Evolutionary conservation across 139 green algal genomes (phyloP), one percentile per base, ranked within the genome.

Genomic region (Monoraphidium neglectum): DNA sequence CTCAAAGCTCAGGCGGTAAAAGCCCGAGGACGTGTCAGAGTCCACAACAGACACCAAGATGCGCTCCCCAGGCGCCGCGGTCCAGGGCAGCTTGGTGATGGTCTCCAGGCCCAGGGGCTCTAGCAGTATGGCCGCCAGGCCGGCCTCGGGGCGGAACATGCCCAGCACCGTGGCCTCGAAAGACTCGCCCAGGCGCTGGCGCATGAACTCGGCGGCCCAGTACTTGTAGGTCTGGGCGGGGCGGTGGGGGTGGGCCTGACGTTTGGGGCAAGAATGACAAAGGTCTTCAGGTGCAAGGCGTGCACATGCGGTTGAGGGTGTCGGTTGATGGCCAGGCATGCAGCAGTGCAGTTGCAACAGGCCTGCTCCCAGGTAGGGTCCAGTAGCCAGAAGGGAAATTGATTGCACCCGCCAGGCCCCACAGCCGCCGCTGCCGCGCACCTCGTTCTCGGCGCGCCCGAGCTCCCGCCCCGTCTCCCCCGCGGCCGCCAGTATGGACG

Each of bases 141-240:
- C 30, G 51, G 80, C 30, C 1, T 90, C 92, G 72, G 88, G 70
- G 37, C 86, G 84, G 36, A 93, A 70, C 89, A 88, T 94, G 28
- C 77, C 80, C 69, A 96, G 84, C 40, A 92, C 68, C 15, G 77
- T 68, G 3, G 79, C 92, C 0, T 56, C n/a, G 75, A 77, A 94
- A 30, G 66, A 49, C 59, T 70, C 23, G 13, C 49, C 73, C 36
- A 24, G 46, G 54, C 49, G 64, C 71, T 87, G 86, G 36, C 79
- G 57, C 72, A 95, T 87, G 85, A 89, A 94, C 69, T 91, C 70
- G 21, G 85, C 77, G n/a, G 86, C 37, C 86, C 87, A 92, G 78
- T 87, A 89, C 24, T 65, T 64, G 68, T 24, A 56, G 8, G 16
- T 4, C 64, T 56, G n/a, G 66, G 66, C 8, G 10, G 18, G 28